Percentiles rank a stretch among this genome's conserved stretches.
These are phyloP conservation scores for Xylaria sp. DNA, from an alignment of 495 filamentous ascomycete species.

Conservation along the genomic window DNA sequence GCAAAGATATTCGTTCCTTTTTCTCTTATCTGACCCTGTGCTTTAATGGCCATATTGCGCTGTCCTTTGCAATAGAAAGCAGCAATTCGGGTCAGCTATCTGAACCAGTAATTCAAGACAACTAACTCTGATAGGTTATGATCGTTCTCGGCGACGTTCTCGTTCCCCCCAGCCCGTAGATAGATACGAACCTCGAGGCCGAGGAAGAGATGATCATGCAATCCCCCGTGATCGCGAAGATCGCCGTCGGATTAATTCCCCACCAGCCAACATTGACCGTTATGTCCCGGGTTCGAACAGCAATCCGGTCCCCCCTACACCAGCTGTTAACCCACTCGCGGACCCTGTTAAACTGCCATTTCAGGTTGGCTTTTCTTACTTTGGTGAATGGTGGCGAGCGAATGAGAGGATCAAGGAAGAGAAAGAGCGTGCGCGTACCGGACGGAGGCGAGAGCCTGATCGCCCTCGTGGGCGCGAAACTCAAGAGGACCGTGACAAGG, in stretches of 20 bases:
- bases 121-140: conserved; percentile 44
- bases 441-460: conserved; percentile 73
- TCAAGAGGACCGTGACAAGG: conserved; percentile 85
- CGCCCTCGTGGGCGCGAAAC: conserved; percentile 77
- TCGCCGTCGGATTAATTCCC: conserved; percentile 61
- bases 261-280: conserved; percentile 84
- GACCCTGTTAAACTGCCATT: conserved; percentile 87
- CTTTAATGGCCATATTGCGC: not conserved
- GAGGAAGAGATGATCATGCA: conserved; percentile 73
- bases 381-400: conserved; percentile 93
- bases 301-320: conserved; percentile 51
- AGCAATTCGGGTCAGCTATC: not conserved
- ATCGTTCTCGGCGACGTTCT: conserved; percentile 63
- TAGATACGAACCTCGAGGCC: conserved; percentile 71
- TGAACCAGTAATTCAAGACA: not conserved
- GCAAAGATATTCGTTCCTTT: not conserved
- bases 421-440: conserved; percentile 76
- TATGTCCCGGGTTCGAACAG: conserved; percentile 89
- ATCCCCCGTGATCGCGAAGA: conserved; percentile 63
- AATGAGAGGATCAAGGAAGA: conserved; percentile 89
- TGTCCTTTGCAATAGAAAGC: not conserved
- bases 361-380: conserved; percentile 96
- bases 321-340: conserved; percentile 70
- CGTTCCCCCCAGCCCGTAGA: conserved; percentile 76
- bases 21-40: not conserved